Percentiles rank a stretch among this genome's conserved stretches.
These are phyloP conservation scores for Reticulascus tulasneorum DNA, from an alignment of 2,329 filamentous ascomycete genomes.

Conservation along the genomic window DNA sequence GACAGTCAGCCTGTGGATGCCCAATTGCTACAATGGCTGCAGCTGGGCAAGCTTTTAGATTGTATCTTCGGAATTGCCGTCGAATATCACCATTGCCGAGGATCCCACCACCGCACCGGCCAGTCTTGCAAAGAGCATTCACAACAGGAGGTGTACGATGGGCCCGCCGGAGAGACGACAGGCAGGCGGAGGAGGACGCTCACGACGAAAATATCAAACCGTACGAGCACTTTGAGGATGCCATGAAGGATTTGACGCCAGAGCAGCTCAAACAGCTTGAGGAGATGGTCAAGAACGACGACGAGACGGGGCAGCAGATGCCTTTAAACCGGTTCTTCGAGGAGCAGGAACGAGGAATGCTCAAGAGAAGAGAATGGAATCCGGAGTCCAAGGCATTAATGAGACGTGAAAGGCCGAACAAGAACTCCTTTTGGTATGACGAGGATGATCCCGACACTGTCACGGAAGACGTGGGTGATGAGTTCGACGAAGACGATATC, in stretches of 20 bases:
- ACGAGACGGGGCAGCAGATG: conserved; percentile 16
- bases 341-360: conserved; percentile 2
- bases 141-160: conserved; percentile 22
- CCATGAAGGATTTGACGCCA: conserved; percentile 10
- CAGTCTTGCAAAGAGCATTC: conserved; percentile 22
- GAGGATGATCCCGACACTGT: conserved; percentile 44
- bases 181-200: conserved; percentile 16
- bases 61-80: conserved; percentile 28
- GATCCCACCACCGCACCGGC: conserved; percentile 3
- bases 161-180: conserved; percentile 5
- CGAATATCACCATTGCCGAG: conserved; percentile 17
- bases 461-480: conserved; percentile 49
- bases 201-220: conserved; percentile 13
- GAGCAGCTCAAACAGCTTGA: conserved; percentile 19
- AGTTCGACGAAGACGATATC: conserved; percentile 79
- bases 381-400: conserved; percentile 16
- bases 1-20: conserved; percentile 1
- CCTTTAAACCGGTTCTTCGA: conserved; percentile 8
- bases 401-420: conserved; percentile 24
- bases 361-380: too few species aligned
- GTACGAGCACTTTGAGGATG: conserved; percentile 9
- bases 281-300: conserved; percentile 25
- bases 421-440: conserved; percentile 44
- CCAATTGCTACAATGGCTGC: conserved; percentile 28
- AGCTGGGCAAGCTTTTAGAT: conserved; percentile 31